Base-by-base conservation (phyloP, 1,139 yeast species). In the Chernovozyma sophiae-reginae region DNA sequence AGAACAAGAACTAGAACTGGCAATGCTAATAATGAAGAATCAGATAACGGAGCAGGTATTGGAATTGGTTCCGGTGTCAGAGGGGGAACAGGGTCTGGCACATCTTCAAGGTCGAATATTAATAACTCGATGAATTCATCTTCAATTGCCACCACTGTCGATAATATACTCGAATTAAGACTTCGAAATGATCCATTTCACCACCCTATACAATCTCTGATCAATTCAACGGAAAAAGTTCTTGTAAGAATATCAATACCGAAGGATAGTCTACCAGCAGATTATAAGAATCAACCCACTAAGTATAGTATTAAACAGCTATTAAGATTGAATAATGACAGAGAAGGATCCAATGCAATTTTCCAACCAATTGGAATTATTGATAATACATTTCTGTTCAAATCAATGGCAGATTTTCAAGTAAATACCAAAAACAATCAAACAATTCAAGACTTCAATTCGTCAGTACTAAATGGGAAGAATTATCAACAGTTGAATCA, bases 371-470 rank as follows among this genome's bases (percentile, higher is more conserved):
- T 77, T 4, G 92, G 83, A 1, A 72, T 87, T 14, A 68, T 89
- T 17, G 79, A 80, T 47, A 76, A 79, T 42, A 84, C 84, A 14
- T 83, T 79, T 50, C 76, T 86, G 47, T 92, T 90, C 56, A 74
- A 96, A 47, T 87, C 86, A 41, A 77, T 92, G 69, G 80, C 92
- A 1, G 98, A 92, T 59, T 92, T 87, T 55, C 98, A 90, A 55
- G 75, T 78, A 43, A 65, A 74, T 25, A 76, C 90, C 15, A 74
- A 73, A 38, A 72, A 77, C 45, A 82, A 85, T 12, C 52, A 65
- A 2, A 69, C 79, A 44, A 59, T 58, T 10, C 70, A 67, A 41
- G 58, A 60, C 12, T 60, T 62, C 42, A 58, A 61, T 34, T 43
- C 52, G 11, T 38, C 48, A 4, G 45, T 65, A 12, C 44, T 62